Percentiles rank a stretch among this genome's conserved stretches.
Conservation (phyloP, 2,329 filamentous ascomycete species). For the Dothideomycetes sp. region DNA sequence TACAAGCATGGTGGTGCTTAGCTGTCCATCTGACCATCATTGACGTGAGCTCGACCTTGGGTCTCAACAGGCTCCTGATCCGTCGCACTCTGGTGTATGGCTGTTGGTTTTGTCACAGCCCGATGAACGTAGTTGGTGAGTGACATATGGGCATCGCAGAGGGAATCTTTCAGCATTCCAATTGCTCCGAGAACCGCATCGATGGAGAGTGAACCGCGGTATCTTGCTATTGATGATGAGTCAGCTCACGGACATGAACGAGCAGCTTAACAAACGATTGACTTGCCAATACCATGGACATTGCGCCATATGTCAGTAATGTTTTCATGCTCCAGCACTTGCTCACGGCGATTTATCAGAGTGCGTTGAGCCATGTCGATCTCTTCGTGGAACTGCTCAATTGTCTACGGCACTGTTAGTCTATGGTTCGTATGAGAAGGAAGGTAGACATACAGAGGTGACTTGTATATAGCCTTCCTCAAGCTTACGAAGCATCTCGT, state of each 20-base stretch:
- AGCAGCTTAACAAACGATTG: not conserved
- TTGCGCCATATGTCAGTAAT: not conserved
- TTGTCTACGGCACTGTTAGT: not conserved
- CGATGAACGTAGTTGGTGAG: too few relatives aligned
- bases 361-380: not conserved
- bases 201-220: conserved; percentile 5
- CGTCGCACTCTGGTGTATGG: too few relatives aligned
- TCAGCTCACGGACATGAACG: not conserved
- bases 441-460: not conserved
- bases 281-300: not conserved
- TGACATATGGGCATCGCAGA: too few relatives aligned
- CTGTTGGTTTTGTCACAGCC: too few relatives aligned
- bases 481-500: not conserved
- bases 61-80: too few relatives aligned
- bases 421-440: not conserved
- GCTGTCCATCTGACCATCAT: too few relatives aligned
- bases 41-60: too few relatives aligned
- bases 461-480: not conserved
- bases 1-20: too few relatives aligned
- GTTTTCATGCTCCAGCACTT: conserved; percentile 7
- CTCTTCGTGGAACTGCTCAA: conserved; percentile 1
- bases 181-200: conserved; percentile 10
- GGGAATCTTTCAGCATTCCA: not conserved
- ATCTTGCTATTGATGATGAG: not conserved
- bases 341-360: conserved; percentile 4